Evolutionary conservation across 495 filamentous ascomycete genomes (phyloP).

Genomic region (Xylaria sp.): DNA sequence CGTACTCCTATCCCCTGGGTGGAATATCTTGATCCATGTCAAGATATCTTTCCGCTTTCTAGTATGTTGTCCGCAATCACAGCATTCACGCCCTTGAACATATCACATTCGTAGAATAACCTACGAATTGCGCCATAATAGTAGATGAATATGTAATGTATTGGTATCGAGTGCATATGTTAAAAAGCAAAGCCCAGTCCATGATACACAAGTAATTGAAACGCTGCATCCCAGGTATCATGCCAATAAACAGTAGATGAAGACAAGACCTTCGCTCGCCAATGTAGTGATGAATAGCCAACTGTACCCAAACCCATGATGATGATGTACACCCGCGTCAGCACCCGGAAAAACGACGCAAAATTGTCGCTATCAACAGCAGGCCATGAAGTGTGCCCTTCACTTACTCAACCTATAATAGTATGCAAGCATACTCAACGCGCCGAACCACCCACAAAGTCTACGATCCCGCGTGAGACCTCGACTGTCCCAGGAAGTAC

Average conservation of each 20-base stretch:
- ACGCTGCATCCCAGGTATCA: neutral
- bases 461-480: conserved; percentile 30
- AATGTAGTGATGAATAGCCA: conserved; percentile 9
- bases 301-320: neutral
- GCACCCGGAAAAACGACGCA: neutral
- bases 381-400: neutral
- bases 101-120: neutral
- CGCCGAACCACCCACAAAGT: conserved; percentile 39
- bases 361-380: neutral
- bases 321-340: neutral
- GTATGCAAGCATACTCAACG: conserved; percentile 30
- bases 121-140: neutral
- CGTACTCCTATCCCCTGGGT: too few relatives aligned
- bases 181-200: neutral
- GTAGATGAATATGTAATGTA: conserved; percentile 6
- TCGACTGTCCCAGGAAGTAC: conserved; percentile 29
- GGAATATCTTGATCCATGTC: too few relatives aligned
- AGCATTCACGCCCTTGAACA: neutral
- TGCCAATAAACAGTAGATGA: neutral
- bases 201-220: conserved; percentile 1
- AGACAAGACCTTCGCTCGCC: conserved; percentile 8
- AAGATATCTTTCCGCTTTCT: neutral
- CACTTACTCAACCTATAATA: conserved; percentile 31
- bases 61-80: neutral
- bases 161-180: conserved; percentile 13